Evolutionary conservation across 169 alveolate genomes (phyloP).

Genomic region (Plasmodium falciparum): DNA sequence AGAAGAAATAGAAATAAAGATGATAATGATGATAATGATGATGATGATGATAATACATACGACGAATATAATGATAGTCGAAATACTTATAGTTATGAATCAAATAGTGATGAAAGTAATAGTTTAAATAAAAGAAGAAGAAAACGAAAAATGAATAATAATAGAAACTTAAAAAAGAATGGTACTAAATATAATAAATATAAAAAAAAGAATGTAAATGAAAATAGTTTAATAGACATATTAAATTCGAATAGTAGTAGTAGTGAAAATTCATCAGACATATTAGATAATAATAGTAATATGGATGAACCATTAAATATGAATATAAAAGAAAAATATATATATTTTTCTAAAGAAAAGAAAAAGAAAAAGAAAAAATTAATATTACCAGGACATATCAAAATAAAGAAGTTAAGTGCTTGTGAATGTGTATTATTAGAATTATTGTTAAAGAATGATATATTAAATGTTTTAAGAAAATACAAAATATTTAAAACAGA

Average conservation of each 20-base stretch:
- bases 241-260: conserved; percentile 56
- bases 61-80: not conserved
- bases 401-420: conserved; percentile 49
- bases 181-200: not conserved
- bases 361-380: conserved; percentile 44
- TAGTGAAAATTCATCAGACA: conserved; percentile 27
- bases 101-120: not conserved
- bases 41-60: not conserved
- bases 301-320: conserved; percentile 36
- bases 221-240: conserved; percentile 41
- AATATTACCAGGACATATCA: conserved; percentile 45
- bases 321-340: conserved; percentile 57
- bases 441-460: conserved; percentile 31
- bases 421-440: conserved; percentile 70
- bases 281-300: conserved; percentile 34
- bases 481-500: conserved; percentile 68
- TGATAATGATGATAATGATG: not conserved
- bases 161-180: not conserved
- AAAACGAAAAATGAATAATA: not conserved
- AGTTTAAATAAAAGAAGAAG: conserved; percentile 1
- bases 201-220: not conserved
- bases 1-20: not conserved
- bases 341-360: conserved; percentile 29
- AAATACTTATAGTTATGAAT: not conserved
- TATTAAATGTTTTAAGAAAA: conserved; percentile 53